A percentile compares a stretch with the other conserved stretches of the same genome.
phyloP scores from a whole-genome alignment of 306 rosid genomes.

The Castanea crenata region DNA sequence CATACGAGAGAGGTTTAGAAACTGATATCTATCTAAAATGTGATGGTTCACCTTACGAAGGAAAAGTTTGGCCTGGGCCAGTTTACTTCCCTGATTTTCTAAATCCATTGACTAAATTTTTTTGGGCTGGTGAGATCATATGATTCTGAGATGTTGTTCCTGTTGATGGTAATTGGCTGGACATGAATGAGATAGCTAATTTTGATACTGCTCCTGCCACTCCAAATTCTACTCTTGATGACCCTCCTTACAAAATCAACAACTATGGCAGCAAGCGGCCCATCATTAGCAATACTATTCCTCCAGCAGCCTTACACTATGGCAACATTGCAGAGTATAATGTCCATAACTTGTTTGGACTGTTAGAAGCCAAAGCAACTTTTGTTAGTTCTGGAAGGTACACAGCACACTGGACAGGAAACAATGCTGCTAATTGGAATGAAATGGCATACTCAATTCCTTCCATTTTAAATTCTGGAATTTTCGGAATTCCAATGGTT shows the following conservation, averaged over 20 bases:
- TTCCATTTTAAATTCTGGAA: slow-evolving; percentile 61
- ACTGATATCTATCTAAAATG: slow-evolving; percentile 67
- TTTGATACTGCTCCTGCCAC: slow-evolving; percentile 53
- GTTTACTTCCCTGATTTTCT: slow-evolving; percentile 79
- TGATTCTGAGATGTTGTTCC: slow-evolving; percentile 49
- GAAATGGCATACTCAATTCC: slow-evolving; percentile 80
- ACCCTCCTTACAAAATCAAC: slow-evolving; percentile 78
- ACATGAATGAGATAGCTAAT: slow-evolving; percentile 84
- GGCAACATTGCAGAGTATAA: slow-evolving; percentile 71
- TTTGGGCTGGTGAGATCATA: slow-evolving; percentile 72
- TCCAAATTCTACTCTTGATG: slow-evolving; percentile 57
- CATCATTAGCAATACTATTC: slow-evolving; percentile 48
- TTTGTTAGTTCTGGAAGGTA: slow-evolving; percentile 85
- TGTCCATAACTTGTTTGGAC: slow-evolving; percentile 74
- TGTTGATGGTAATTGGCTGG: slow-evolving; percentile 82
- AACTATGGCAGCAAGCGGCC: slow-evolving; percentile 32
- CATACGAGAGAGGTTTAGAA: slow-evolving; percentile 61
- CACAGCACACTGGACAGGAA: slow-evolving; percentile 94
- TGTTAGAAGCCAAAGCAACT: slow-evolving; percentile 62
- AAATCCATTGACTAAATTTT: slow-evolving; percentile 47
- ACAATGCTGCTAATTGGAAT: slow-evolving; percentile 75
- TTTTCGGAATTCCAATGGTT: slow-evolving; percentile 90
- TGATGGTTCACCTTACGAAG: slow-evolving; percentile 59
- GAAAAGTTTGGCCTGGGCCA: slow-evolving; percentile 90
- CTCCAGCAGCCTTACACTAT: slow-evolving; percentile 60